Conservation (phyloP, 495 filamentous ascomycete species). For the Aspergillus funiculosus region DNA sequence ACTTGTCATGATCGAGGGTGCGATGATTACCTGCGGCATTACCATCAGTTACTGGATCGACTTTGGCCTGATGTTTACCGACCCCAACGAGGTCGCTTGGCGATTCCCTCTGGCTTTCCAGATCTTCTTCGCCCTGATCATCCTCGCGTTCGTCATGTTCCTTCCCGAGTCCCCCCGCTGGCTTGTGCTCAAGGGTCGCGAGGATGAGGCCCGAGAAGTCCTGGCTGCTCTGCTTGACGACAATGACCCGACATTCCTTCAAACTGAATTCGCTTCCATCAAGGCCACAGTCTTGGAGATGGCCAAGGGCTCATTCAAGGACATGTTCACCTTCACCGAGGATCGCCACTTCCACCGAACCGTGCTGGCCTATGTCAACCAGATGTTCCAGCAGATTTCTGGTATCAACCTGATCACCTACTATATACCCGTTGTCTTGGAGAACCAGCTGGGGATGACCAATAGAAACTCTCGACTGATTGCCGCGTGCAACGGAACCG, state of each 20-base stretch:
- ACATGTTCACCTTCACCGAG: conserved; percentile 66
- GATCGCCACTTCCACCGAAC: conserved; percentile 72
- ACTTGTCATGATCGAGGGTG: conserved; percentile 73
- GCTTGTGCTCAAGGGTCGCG: conserved; percentile 63
- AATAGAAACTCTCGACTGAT: conserved; percentile 57
- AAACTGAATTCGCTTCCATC: conserved; percentile 63
- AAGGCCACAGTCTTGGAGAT: conserved; percentile 72
- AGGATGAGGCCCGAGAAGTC: conserved; percentile 60
- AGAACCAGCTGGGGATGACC: conserved; percentile 49
- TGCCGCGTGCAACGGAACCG: conserved; percentile 66
- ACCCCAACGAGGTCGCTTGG: conserved; percentile 61
- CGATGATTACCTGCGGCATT: conserved; percentile 67
- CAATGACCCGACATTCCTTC: conserved; percentile 49
- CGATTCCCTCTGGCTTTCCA: conserved; percentile 71
- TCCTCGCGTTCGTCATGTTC: conserved; percentile 54
- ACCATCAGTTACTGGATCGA: conserved; percentile 72
- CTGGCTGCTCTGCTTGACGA: conserved; percentile 55
- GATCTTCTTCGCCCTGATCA: conserved; percentile 59
- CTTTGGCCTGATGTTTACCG: conserved; percentile 61
- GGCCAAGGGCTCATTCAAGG: conserved; percentile 57
- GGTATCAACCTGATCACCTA: conserved; percentile 76
- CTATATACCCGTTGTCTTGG: conserved; percentile 62
- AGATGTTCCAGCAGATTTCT: conserved; percentile 71
- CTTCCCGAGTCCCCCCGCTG: conserved; percentile 71
- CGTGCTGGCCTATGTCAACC: conserved; percentile 66